Conservation (phyloP, 1,139 yeast genomes). For the Blastobotrys proliferans region DNA sequence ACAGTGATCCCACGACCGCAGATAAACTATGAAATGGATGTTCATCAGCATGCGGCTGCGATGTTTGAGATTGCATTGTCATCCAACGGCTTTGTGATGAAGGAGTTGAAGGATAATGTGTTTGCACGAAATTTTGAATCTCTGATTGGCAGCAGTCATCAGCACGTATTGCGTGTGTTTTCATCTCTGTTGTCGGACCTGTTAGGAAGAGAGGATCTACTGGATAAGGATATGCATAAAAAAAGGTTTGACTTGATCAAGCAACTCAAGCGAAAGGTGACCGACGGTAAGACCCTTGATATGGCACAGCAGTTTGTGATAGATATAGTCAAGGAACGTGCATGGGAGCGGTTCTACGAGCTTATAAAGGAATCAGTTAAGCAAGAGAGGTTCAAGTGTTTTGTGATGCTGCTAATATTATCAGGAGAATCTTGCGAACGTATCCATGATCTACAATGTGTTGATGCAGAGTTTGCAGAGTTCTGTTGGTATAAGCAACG, state of each 20-base stretch:
- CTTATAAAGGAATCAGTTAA: neutral
- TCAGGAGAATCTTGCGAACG: neutral
- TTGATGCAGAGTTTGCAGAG: constrained; percentile 1
- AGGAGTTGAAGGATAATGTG: no score
- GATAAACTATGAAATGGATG: no score
- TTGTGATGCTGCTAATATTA: neutral
- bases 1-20: no score
- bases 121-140: no score
- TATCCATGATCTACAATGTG: neutral
- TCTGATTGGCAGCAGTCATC: no score
- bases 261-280: neutral
- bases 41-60: no score
- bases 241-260: neutral
- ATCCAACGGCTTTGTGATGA: no score
- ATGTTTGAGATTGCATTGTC: no score
- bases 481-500: constrained; percentile 1
- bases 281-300: neutral
- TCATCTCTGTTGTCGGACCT: neutral
- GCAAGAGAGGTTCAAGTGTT: neutral
- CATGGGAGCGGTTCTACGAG: constrained; percentile 1
- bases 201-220: constrained; percentile 4
- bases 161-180: no score
- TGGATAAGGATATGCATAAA: neutral
- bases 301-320: neutral
- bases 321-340: neutral